phyloP scores from a whole-genome alignment of 2,329 filamentous ascomycete species.

The Cyphellophora attinorum region DNA sequence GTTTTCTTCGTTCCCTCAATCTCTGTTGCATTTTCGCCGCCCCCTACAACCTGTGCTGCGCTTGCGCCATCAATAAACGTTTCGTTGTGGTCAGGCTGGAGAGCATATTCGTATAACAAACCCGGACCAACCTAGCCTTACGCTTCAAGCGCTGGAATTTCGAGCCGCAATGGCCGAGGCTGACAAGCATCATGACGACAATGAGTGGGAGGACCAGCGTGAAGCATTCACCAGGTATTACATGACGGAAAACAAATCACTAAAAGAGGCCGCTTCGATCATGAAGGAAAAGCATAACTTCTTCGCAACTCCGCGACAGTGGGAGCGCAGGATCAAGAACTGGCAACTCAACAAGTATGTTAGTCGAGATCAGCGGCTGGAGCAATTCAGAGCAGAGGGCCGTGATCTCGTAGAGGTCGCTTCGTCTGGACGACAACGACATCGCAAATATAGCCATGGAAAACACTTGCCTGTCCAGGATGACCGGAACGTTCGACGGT shows the following conservation, averaged over 20 bases:
- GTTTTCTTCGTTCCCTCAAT: no score
- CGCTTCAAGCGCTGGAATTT: no score
- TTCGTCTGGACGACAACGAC: slow-evolving; percentile 13
- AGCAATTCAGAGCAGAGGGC: slow-evolving; percentile 13
- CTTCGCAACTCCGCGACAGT: slow-evolving; percentile 17
- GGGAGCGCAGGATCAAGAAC: slow-evolving; percentile 19
- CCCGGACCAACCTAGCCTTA: no score
- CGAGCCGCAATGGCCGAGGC: slow-evolving; percentile 10
- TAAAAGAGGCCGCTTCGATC: slow-evolving; percentile 13
- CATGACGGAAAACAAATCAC: slow-evolving; percentile 16
- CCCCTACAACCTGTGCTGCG: no score
- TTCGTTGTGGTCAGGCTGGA: no score
- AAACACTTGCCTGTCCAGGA: slow-evolving; percentile 12
- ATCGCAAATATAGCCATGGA: slow-evolving; percentile 6
- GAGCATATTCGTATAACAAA: no score
- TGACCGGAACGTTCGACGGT: slow-evolving; percentile 17
- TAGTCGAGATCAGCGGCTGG: slow-evolving; percentile 13
- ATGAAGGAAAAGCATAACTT: slow-evolving; percentile 14
- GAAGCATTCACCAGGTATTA: slow-evolving; percentile 16
- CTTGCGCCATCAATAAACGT: no score
- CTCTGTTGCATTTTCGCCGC: no score
- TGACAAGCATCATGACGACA: slow-evolving; percentile 15
- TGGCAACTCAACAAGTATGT: slow-evolving; percentile 18
- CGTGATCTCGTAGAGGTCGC: slow-evolving; percentile 15
- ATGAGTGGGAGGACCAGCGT: slow-evolving; percentile 17